Evolutionary conservation across 164 flowering plant species (phyloP).

Genomic region (Chimonanthus salicifolius): DNA sequence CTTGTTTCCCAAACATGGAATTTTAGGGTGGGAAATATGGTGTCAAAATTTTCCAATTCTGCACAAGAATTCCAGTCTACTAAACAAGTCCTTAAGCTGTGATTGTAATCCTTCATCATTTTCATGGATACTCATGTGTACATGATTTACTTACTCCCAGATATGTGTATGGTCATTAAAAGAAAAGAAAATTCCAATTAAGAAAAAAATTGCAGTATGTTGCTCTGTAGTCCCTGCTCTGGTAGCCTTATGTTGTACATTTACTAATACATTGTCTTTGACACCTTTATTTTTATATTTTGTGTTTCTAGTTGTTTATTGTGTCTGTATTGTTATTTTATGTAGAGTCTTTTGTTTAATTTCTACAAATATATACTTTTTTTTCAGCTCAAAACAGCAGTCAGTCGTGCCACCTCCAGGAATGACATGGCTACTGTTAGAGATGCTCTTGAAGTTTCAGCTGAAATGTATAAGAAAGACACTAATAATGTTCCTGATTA

Average conservation of each 20-base stretch:
- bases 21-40: too few relatives aligned
- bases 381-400: constrained; percentile 85
- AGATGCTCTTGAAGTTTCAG: constrained; percentile 98
- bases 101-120: too few relatives aligned
- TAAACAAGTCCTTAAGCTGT: too few relatives aligned
- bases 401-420: constrained; percentile 86
- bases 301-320: not conserved
- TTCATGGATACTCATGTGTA: too few relatives aligned
- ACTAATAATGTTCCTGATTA: constrained; percentile 78
- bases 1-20: too few relatives aligned
- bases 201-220: not conserved
- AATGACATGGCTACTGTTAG: constrained; percentile 82
- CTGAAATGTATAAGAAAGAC: constrained; percentile 89
- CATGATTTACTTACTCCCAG: too few relatives aligned
- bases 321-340: not conserved
- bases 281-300: not conserved
- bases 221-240: not conserved
- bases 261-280: not conserved
- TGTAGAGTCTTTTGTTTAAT: not conserved
- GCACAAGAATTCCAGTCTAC: too few relatives aligned
- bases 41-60: too few relatives aligned
- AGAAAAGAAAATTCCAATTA: not conserved
- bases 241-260: not conserved
- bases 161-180: too few relatives aligned
- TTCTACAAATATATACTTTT: not conserved